Percentiles rank a stretch among this genome's conserved stretches.
These are phyloP conservation scores for Lolium rigidum DNA, from an alignment of 176 grass and related monocot genomes.

Conservation along the genomic window DNA sequence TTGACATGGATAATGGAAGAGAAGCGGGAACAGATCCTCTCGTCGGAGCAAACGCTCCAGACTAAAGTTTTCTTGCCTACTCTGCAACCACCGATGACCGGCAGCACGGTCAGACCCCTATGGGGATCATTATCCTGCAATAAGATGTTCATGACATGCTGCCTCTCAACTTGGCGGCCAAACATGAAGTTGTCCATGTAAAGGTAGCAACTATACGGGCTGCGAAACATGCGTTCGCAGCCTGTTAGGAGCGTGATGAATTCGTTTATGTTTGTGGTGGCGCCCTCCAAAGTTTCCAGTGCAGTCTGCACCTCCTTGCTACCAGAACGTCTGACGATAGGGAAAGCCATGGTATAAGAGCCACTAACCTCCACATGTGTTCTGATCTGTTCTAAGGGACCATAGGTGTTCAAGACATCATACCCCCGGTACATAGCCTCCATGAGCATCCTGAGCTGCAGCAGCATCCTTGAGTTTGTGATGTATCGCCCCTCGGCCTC, in stretches of 20 bases:
- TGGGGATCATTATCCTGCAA: background rate
- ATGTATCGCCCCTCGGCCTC: conserved; percentile 20
- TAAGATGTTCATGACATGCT: conserved; percentile 21
- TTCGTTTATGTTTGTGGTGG: background rate
- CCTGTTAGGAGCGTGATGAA: conserved; percentile 1
- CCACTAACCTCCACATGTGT: background rate
- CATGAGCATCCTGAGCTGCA: conserved; percentile 2
- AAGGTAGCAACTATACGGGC: conserved; percentile 29
- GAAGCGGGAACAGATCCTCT: conserved; percentile 23
- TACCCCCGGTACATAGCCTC: background rate
- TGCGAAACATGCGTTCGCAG: conserved; percentile 19
- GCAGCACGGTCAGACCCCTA: background rate
- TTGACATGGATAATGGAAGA: conserved; percentile 17
- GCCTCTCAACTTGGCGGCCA: conserved; percentile 33
- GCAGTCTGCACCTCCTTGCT: background rate
- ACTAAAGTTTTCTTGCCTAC: conserved; percentile 40
- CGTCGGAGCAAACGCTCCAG: background rate
- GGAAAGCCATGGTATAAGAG: background rate
- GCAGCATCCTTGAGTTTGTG: background rate
- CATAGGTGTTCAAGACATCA: conserved; percentile 18
- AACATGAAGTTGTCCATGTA: conserved; percentile 45
- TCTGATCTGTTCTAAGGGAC: background rate
- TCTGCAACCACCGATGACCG: conserved; percentile 28
- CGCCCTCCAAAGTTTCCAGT: background rate
- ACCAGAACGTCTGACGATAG: too few relatives aligned